These are phyloP conservation scores for Phaeodactylum tricornutum DNA, from an alignment of 108 stramenopile genomes.

Conservation along the genomic window DNA sequence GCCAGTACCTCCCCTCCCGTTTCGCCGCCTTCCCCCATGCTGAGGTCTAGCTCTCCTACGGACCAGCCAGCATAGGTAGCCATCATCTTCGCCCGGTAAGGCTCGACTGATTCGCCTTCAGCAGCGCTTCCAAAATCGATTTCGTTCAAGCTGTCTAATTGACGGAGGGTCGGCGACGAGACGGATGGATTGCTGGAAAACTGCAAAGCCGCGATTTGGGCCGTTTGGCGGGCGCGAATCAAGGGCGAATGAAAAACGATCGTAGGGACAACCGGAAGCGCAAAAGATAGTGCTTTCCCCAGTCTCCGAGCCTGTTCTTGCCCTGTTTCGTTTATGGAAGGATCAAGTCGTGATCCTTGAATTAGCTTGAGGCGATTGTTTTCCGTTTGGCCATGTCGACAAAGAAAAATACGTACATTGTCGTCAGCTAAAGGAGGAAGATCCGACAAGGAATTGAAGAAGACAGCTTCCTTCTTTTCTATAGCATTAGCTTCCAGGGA, in stretches of 20 bases:
- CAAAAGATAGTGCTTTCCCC: slow-evolving; percentile 34
- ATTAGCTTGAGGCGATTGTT: slow-evolving; percentile 62
- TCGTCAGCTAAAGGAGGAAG: slow-evolving; percentile 48
- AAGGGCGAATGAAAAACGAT: slow-evolving; percentile 39
- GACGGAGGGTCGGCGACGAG: slow-evolving; percentile 3
- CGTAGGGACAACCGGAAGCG: slow-evolving; percentile 19
- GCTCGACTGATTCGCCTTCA: slow-evolving; percentile 46
- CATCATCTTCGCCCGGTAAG: slow-evolving; percentile 31
- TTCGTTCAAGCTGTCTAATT: slow-evolving; percentile 34
- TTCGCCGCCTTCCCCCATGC: slow-evolving; percentile 48
- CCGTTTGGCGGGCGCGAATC: slow-evolving; percentile 48
- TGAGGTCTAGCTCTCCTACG: slow-evolving; percentile 43
- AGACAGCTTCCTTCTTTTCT: slow-evolving; percentile 4
- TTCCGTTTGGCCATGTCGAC: slow-evolving; percentile 81
- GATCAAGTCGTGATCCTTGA: slow-evolving; percentile 62
- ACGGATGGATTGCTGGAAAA: background rate
- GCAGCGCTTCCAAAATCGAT: slow-evolving; percentile 62
- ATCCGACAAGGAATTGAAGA: slow-evolving; percentile 49
- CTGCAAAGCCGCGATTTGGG: slow-evolving; percentile 22
- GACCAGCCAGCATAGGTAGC: slow-evolving; percentile 53
- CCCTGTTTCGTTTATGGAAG: slow-evolving; percentile 48
- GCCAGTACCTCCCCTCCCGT: slow-evolving; percentile 47
- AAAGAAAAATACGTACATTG: slow-evolving; percentile 54
- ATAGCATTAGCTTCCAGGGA: no score
- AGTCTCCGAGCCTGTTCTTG: slow-evolving; percentile 24